Conservation (phyloP, 352 stramenopile genomes). For the Blastocystis sp. region DNA sequence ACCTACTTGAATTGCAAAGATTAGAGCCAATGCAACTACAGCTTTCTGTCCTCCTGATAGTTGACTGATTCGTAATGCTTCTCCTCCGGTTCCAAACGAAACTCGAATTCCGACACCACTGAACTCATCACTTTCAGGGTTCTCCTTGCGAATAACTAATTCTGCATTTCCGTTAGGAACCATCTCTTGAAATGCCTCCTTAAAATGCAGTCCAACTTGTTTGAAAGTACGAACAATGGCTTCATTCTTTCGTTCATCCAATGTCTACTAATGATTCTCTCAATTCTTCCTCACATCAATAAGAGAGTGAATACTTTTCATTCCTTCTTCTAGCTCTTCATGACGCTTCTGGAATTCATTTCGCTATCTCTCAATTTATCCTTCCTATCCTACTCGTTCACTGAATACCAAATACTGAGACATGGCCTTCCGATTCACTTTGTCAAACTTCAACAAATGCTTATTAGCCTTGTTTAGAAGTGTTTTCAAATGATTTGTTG, state of each 20-base stretch:
- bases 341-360: conserved; percentile 84
- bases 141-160: conserved; percentile 84
- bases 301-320: conserved; percentile 79
- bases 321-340: conserved; percentile 86
- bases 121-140: conserved; percentile 72
- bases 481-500: conserved; percentile 83
- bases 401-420: conserved; percentile 98
- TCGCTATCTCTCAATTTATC: conserved; percentile 65
- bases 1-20: conserved; percentile 88
- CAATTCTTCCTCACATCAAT: conserved; percentile 66
- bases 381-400: conserved; percentile 71
- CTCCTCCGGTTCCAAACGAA: conserved; percentile 85
- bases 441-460: conserved; percentile 89
- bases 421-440: conserved; percentile 99
- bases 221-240: conserved; percentile 97
- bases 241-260: conserved; percentile 93
- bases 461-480: conserved; percentile 86
- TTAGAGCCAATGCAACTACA: conserved; percentile 95
- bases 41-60: conserved; percentile 97
- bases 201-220: conserved; percentile 92
- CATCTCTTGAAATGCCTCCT: conserved; percentile 92
- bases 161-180: conserved; percentile 89
- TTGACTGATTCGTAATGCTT: conserved; percentile 94
- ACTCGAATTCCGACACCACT: conserved; percentile 94
- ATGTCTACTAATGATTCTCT: conserved; percentile 64